Percentiles rank a stretch among this genome's conserved stretches.
Evolutionary conservation across 805 yeast genomes (phyloP).

Genomic region (Wickerhamomyces alni): DNA sequence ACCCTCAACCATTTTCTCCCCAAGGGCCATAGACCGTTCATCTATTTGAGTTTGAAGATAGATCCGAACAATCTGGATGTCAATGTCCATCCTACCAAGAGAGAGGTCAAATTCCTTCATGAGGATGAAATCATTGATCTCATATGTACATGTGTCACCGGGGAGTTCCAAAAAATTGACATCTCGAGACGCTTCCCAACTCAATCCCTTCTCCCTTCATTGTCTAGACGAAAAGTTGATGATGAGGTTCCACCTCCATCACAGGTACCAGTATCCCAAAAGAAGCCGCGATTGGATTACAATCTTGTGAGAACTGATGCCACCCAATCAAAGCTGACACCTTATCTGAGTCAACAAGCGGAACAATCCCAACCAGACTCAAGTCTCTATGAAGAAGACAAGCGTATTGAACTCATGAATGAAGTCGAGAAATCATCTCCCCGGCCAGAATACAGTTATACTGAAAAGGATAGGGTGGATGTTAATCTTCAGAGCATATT

Average conservation of each 20-base stretch:
- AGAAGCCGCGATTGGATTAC: constrained; percentile 47
- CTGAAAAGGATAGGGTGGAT: constrained; percentile 26
- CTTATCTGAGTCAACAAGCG: constrained; percentile 24
- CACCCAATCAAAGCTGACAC: constrained; percentile 48
- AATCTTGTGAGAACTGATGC: constrained; percentile 69
- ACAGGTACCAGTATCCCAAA: constrained; percentile 4
- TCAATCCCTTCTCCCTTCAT: constrained; percentile 44
- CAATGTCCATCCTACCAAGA: constrained; percentile 92
- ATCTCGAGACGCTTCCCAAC: constrained; percentile 62
- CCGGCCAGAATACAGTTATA: not conserved
- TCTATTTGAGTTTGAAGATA: constrained; percentile 66
- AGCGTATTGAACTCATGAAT: constrained; percentile 2
- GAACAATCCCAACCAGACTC: not conserved
- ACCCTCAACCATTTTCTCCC: constrained; percentile 51
- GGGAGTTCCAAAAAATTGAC: constrained; percentile 49
- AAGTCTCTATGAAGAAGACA: too few species aligned
- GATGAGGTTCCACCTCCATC: constrained; percentile 4
- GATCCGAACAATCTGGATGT: constrained; percentile 76
- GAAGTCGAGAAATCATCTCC: not conserved
- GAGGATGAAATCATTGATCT: constrained; percentile 80
- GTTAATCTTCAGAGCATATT: constrained; percentile 55
- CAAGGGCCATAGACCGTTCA: constrained; percentile 70
- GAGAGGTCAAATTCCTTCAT: constrained; percentile 79
- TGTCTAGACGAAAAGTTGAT: constrained; percentile 19
- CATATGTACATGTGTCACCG: constrained; percentile 45